Base-by-base conservation (phyloP, 441 rosid species). In the Syzygium syzygioides region DNA sequence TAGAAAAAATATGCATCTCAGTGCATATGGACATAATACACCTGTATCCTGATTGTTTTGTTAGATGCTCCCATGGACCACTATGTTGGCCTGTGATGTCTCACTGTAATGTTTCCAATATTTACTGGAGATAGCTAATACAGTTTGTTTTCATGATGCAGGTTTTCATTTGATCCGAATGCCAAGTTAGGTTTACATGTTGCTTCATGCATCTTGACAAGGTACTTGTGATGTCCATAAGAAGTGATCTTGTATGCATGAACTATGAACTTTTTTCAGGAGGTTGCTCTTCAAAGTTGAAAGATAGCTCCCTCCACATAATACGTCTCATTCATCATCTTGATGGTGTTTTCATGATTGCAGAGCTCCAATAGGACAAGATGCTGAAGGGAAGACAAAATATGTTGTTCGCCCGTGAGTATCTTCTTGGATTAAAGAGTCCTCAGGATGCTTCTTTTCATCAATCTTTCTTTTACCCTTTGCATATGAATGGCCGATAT, bases 331-430 rank as follows among this genome's bases (percentile, higher is more conserved):
- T 68, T 88, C 80, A 86, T 89, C 86, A 59, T 86, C 87, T 64
- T 89, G 80, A 88, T 90, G 48, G 48, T 53, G 59, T 71, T 91
- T 56, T 91, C 87, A 45, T 90, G 41, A 91, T 54, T 91, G 91
- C 95, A 98, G 99, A 95, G 98, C 98, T 93, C 98, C 98, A 89
- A 64, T 93, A 89, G 99, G 95, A 60, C 94, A 91, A 86, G 95
- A 94, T 93, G 93, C 94, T 88, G 99, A 97, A 93, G 99, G 99
- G 86, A 95, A 96, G 93, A 90, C 96, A 68, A 95, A 97, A 95
- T 98, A 96, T 92, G 98, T 95, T 87, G 92, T 95, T 55, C 95
- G 98, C 89, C 99, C 99, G 99, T 98, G 94, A 94, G 99, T 93
- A 85, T 90, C 91, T 89, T 89, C 3, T 86, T 90, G 54, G 52